Evolutionary conservation across 179 eudicot genomes (phyloP).

Genomic region (Vitellaria paradoxa): DNA sequence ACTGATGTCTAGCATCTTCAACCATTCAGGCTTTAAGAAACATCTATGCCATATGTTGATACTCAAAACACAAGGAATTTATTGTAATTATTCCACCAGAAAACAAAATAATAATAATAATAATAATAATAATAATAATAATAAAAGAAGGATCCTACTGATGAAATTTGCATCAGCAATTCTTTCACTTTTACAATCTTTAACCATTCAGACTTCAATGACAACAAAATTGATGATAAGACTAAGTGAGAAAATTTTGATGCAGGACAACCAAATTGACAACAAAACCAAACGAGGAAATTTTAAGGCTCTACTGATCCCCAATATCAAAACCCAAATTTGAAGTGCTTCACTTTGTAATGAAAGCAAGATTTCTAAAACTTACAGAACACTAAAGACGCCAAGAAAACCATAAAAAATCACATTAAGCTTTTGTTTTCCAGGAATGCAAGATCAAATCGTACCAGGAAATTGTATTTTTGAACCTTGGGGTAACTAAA

Average conservation of each 20-base stretch:
- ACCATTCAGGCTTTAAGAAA: no score
- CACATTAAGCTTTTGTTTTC: not conserved
- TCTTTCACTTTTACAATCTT: not conserved
- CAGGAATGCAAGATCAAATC: not conserved
- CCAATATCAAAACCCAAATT: not conserved
- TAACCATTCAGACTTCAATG: not conserved
- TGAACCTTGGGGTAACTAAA: not conserved
- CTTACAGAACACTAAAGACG: not conserved
- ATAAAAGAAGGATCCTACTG: not conserved
- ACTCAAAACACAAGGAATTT: no score
- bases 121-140: no score
- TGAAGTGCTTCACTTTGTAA: conserved; percentile 1
- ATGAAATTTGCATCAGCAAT: not conserved
- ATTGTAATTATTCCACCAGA: no score
- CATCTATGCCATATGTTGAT: no score
- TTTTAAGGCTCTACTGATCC: not conserved
- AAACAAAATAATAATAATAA: no score
- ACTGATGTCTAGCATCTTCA: no score
- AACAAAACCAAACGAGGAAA: no score
- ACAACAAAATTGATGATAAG: not conserved
- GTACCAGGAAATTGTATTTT: not conserved
- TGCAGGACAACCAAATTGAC: no score
- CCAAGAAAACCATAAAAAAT: not conserved
- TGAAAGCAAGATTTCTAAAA: not conserved
- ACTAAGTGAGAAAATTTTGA: not conserved